Conservation (phyloP, 2,329 filamentous ascomycete species). For the Colletotrichum lindemuthianum region DNA sequence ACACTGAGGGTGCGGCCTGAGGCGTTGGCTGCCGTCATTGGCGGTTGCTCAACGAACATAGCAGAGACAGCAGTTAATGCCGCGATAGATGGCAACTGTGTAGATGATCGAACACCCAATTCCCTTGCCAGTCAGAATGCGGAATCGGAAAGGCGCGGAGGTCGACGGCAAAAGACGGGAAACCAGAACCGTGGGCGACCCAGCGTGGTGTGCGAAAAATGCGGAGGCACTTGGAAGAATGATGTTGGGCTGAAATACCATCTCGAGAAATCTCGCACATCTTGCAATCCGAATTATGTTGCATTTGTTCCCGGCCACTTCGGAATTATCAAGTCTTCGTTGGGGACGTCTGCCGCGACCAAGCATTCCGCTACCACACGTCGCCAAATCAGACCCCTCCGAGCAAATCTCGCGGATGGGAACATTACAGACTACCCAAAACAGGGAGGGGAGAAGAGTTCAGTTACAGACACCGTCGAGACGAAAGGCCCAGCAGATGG, state of each 20-base stretch:
- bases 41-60: background rate
- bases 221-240: conserved; percentile 66
- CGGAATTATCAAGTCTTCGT: too few relatives aligned
- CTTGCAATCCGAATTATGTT: conserved; percentile 62
- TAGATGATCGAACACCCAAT: background rate
- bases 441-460: too few relatives aligned
- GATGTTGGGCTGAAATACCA: conserved; percentile 68
- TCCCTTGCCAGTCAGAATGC: background rate
- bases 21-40: conserved; percentile 17
- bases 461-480: too few relatives aligned
- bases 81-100: background rate
- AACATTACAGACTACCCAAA: too few relatives aligned
- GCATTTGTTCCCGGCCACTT: conserved; percentile 38
- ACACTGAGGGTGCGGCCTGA: conserved; percentile 24
- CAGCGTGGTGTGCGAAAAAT: conserved; percentile 60
- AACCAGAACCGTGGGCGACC: conserved; percentile 10
- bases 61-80: background rate
- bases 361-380: background rate
- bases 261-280: conserved; percentile 61
- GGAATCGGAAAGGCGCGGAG: conserved; percentile 7
- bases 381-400: conserved; percentile 12
- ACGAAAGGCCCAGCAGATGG: too few relatives aligned
- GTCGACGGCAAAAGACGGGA: conserved; percentile 22
- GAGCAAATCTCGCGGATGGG: background rate
- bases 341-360: background rate